Conservation (phyloP, 805 yeast genomes). For the Schwanniomyces pseudopolymorphus region DNA sequence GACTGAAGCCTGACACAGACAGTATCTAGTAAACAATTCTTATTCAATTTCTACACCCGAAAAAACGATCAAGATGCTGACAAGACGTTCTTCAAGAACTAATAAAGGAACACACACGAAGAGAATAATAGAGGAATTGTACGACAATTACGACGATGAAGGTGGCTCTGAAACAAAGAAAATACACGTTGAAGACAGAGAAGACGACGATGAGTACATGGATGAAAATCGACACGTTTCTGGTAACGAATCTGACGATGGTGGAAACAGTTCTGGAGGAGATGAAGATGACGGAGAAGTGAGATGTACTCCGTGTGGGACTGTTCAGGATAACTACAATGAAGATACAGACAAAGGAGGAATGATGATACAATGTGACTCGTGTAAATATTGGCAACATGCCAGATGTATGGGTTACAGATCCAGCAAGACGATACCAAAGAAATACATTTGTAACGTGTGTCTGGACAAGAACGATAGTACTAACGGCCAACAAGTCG, state of each 20-base stretch:
- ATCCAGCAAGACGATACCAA: conserved; percentile 41
- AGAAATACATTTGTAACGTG: conserved; percentile 51
- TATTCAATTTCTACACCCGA: background rate
- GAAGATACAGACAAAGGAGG: conserved; percentile 55
- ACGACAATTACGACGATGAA: conserved; percentile 5
- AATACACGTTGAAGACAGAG: conserved; percentile 1
- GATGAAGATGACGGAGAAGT: conserved; percentile 42
- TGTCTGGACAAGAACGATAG: conserved; percentile 29
- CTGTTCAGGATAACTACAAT: conserved; percentile 56
- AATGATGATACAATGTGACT: conserved; percentile 64
- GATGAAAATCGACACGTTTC: conserved; percentile 7
- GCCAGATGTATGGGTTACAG: conserved; percentile 56
- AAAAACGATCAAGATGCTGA: conserved; percentile 2
- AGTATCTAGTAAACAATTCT: conserved; percentile 1
- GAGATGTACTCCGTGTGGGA: conserved; percentile 61
- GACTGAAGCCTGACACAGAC: background rate
- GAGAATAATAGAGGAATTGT: conserved; percentile 22
- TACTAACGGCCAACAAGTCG: conserved; percentile 4
- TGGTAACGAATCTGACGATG: conserved; percentile 10
- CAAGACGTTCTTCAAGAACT: conserved; percentile 35
- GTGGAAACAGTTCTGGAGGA: conserved; percentile 2
- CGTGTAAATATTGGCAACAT: conserved; percentile 74
- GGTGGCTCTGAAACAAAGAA: background rate
- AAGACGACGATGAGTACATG: conserved; percentile 8
- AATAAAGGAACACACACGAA: conserved; percentile 42